These are phyloP conservation scores for Wallacemonas sp. DNA, from an alignment of 208 protist species.

Conservation along the genomic window DNA sequence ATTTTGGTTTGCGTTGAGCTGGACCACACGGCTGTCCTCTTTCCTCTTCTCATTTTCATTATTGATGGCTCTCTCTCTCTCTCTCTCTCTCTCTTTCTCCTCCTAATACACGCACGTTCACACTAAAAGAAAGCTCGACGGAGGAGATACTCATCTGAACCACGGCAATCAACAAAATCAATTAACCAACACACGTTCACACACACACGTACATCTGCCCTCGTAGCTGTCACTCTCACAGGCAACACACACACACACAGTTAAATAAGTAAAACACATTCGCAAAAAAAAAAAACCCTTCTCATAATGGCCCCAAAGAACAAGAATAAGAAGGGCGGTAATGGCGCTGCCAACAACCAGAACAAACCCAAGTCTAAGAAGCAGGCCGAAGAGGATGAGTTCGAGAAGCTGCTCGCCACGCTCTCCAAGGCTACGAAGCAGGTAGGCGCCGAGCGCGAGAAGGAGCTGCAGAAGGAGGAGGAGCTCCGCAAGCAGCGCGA, in stretches of 20 bases:
- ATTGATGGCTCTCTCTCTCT: neutral
- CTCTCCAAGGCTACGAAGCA: conserved; percentile 65
- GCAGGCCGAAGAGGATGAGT: conserved; percentile 62
- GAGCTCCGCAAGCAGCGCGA: conserved; percentile 35
- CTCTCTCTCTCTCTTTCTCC: neutral
- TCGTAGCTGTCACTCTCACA: neutral
- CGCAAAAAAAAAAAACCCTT: too few relatives aligned
- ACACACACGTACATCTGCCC: too few relatives aligned
- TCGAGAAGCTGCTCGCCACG: conserved; percentile 66
- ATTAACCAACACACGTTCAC: too few relatives aligned
- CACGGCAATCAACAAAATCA: too few relatives aligned
- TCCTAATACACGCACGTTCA: neutral
- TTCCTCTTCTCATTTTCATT: too few relatives aligned
- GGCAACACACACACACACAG: conserved; percentile 12
- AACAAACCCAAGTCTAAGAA: conserved; percentile 45
- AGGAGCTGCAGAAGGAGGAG: conserved; percentile 38
- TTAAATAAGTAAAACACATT: neutral
- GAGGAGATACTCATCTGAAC: conserved; percentile 2
- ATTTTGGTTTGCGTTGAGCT: too few relatives aligned
- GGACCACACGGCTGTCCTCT: too few relatives aligned
- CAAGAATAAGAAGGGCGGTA: conserved; percentile 20
- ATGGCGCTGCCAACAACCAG: neutral
- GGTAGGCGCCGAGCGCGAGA: conserved; percentile 33
- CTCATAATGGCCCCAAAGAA: conserved; percentile 37
- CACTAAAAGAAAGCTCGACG: neutral